These are phyloP conservation scores for Triticum timopheevii DNA, from an alignment of 176 grass and related monocot genomes.

Conservation along the genomic window DNA sequence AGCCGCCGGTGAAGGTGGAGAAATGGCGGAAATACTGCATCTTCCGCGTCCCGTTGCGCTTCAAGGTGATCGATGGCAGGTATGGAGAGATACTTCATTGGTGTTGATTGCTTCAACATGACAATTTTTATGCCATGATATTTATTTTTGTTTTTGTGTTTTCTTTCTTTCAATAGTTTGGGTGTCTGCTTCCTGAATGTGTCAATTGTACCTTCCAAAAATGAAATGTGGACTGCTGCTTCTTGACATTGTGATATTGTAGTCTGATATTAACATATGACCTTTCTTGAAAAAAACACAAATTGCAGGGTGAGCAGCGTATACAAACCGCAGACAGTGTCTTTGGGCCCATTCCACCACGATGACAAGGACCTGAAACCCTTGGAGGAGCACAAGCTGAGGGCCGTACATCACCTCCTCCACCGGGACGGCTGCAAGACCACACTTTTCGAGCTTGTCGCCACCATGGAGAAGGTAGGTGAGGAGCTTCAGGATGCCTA, in stretches of 20 bases:
- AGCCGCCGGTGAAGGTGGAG: neutral
- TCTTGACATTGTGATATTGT: no score
- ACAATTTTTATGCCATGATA: no score
- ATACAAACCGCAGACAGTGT: conserved; percentile 51
- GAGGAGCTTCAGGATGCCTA: conserved; percentile 35
- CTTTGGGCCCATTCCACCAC: conserved; percentile 68
- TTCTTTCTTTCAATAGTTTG: no score
- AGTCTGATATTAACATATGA: no score
- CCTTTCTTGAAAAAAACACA: no score
- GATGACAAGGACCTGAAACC: conserved; percentile 5
- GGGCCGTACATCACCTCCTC: conserved; percentile 54
- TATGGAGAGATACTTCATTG: no score
- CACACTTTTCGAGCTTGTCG: conserved; percentile 5
- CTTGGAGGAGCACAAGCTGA: conserved; percentile 68
- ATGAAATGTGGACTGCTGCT: no score
- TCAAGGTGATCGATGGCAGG: conserved; percentile 2
- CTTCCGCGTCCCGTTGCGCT: conserved; percentile 35
- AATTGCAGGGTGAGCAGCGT: no score
- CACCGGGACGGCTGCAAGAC: neutral
- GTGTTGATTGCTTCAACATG: no score
- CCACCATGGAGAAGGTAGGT: conserved; percentile 14
- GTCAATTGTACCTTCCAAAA: no score
- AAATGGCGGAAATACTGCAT: conserved; percentile 41
- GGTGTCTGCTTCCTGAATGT: no score
- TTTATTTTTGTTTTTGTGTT: no score